Conservation (phyloP, 2,329 filamentous ascomycete genomes). For the Akanthomyces muscarius region DNA sequence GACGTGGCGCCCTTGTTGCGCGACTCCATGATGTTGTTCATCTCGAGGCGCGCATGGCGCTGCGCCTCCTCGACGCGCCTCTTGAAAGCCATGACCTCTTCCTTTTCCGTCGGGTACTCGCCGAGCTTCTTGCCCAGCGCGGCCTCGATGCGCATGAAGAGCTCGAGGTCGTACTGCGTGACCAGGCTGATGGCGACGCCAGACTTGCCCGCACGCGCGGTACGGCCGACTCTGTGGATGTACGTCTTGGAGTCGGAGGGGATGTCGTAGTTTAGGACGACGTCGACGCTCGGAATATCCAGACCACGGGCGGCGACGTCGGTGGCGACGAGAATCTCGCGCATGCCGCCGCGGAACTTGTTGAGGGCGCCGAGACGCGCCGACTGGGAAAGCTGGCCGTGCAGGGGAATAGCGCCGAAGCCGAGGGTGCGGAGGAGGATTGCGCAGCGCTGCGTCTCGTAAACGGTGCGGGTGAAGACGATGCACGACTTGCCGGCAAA, state of each 20-base stretch:
- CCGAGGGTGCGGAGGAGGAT: conserved; percentile 80
- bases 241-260: conserved; percentile 86
- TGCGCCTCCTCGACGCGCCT: no score
- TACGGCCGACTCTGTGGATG: conserved; percentile 84
- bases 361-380: conserved; percentile 80
- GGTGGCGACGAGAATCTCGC: conserved; percentile 85
- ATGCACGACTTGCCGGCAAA: conserved; percentile 82
- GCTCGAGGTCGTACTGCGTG: conserved; percentile 82
- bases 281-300: conserved; percentile 86
- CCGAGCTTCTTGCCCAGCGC: conserved; percentile 73
- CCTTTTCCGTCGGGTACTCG: conserved; percentile 67
- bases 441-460: conserved; percentile 81
- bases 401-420: conserved; percentile 85
- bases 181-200: conserved; percentile 77
- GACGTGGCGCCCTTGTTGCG: conserved; percentile 39
- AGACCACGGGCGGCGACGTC: conserved; percentile 92
- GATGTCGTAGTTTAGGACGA: conserved; percentile 82
- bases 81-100: conserved; percentile 75
- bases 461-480: conserved; percentile 87
- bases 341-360: conserved; percentile 79
- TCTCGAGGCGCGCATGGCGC: conserved; percentile 64
- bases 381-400: conserved; percentile 87
- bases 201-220: conserved; percentile 79
- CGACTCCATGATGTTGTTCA: conserved; percentile 73
- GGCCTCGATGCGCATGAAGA: conserved; percentile 76